phyloP scores from a whole-genome alignment of 169 alveolate genomes.

The Cardiosporidium cionae region DNA sequence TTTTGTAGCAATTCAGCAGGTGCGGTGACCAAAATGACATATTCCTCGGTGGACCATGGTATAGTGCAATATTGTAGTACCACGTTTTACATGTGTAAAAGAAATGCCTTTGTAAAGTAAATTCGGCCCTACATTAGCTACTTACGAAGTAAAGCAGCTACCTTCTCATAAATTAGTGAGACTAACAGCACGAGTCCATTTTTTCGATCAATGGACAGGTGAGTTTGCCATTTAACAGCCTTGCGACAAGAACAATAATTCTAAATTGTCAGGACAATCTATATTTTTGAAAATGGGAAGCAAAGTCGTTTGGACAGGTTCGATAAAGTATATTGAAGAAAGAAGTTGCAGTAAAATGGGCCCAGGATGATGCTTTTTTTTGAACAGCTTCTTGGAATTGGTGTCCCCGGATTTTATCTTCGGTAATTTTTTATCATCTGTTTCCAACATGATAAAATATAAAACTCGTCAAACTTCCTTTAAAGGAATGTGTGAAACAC shows the following conservation, averaged over 20 bases:
- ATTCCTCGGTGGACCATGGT: not conserved
- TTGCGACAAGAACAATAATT: not conserved
- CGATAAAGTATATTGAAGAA: not conserved
- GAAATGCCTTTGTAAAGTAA: constrained; percentile 12
- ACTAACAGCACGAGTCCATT: constrained; percentile 31
- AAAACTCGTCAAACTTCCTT: no score
- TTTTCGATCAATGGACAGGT: constrained; percentile 41
- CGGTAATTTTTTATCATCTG: no score
- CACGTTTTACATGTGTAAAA: not conserved
- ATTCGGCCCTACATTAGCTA: constrained; percentile 21
- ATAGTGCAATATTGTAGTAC: not conserved
- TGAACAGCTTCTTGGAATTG: not conserved
- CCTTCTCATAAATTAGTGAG: constrained; percentile 22
- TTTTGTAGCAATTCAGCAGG: not conserved
- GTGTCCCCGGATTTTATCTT: not conserved
- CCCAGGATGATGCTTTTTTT: not conserved
- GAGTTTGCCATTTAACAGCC: not conserved
- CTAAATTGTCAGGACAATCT: not conserved
- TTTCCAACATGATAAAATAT: not conserved
- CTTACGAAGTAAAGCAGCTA: constrained; percentile 11
- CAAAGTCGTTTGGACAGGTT: not conserved
- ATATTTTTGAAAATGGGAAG: not conserved
- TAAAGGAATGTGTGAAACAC: not conserved
- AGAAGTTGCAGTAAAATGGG: not conserved
- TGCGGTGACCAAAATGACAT: not conserved